Base-by-base conservation (phyloP, 2,329 filamentous ascomycete genomes). In the Diaporthe ilicicola region DNA sequence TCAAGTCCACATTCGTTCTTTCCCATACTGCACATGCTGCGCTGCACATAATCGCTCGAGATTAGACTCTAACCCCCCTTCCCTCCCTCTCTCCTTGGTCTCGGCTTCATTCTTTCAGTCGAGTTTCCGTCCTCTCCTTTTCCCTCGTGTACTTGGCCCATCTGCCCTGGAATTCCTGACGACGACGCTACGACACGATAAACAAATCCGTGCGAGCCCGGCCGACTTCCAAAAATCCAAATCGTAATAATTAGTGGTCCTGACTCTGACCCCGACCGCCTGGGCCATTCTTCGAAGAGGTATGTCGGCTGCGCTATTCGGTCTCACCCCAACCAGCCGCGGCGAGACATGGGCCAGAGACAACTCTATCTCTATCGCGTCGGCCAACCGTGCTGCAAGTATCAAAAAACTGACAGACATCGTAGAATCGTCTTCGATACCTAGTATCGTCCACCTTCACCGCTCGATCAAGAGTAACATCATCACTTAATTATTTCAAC, bases 21-120 rank as follows among this genome's bases (percentile, higher is more conserved):
- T 81, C 82, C 82, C 82, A 77, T 77, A 82, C 81, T 75, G 74
- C 42, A 64, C 70, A 61, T 67, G 55, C 66, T 70, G 65, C 61
- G 51, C 66, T 64, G 29, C 34, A 51, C 50, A 22, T 59, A 42
- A 56, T 68, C 53, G 17, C 42, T 51, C 53, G 64, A 46, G 53
- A 59, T 59, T 50, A 59, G 66, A 68, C 53, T 10, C 32, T 55
- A 34, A 24, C 12, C 27, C 50, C 42, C 27, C 17, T 48, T 37
- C 42, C 37, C 24, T 29, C 70, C 67, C 59, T 73, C 72, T 54
- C 69, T 51, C 72, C 75, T 74, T 77, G 82, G 81, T 79, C 76
- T 82, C 82, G 82, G 79, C 82, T 83, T 83, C 82, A 83, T 79
- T 85, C 84, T 80, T 83, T 84, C 78, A 79, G 82, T 81, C 82